phyloP scores from a whole-genome alignment of 1,139 yeast genomes.

The Blastobotrys malaysiensis region DNA sequence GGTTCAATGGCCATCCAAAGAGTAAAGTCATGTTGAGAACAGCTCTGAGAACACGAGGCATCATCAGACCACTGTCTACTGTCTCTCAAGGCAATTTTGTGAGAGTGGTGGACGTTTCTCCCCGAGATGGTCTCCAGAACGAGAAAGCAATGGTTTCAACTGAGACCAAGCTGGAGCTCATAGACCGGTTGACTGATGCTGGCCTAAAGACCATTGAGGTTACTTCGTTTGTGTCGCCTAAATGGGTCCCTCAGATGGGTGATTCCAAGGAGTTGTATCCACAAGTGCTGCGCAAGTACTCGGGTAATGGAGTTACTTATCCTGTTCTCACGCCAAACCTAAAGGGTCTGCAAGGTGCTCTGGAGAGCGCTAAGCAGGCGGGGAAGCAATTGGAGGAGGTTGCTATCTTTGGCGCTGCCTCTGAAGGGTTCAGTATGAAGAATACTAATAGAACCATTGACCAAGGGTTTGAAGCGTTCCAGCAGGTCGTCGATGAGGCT shows the following conservation, averaged over 20 bases:
- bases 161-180: conserved; percentile 29
- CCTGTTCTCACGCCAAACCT: conserved; percentile 34
- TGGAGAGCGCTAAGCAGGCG: conserved; percentile 20
- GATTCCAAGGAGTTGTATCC: conserved; percentile 24
- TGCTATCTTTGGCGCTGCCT: conserved; percentile 35
- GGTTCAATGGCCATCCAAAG: neutral
- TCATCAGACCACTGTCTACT: neutral
- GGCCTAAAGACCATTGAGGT: conserved; percentile 32
- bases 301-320: conserved; percentile 25
- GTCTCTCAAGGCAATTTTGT: conserved; percentile 5
- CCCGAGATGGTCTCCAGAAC: conserved; percentile 36
- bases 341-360: conserved; percentile 31
- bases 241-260: conserved; percentile 37
- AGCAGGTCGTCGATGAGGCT: conserved; percentile 28
- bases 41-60: neutral
- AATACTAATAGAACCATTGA: conserved; percentile 33
- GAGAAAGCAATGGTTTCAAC: conserved; percentile 31
- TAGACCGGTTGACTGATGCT: conserved; percentile 27
- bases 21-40: neutral
- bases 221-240: conserved; percentile 36
- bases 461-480: conserved; percentile 28
- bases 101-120: conserved; percentile 34
- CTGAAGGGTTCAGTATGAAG: conserved; percentile 32
- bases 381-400: conserved; percentile 26
- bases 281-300: conserved; percentile 18